Percentiles rank a stretch among this genome's conserved stretches.
These are phyloP conservation scores for Claviceps sp. DNA, from an alignment of 2,329 filamentous ascomycete species.

Conservation along the genomic window DNA sequence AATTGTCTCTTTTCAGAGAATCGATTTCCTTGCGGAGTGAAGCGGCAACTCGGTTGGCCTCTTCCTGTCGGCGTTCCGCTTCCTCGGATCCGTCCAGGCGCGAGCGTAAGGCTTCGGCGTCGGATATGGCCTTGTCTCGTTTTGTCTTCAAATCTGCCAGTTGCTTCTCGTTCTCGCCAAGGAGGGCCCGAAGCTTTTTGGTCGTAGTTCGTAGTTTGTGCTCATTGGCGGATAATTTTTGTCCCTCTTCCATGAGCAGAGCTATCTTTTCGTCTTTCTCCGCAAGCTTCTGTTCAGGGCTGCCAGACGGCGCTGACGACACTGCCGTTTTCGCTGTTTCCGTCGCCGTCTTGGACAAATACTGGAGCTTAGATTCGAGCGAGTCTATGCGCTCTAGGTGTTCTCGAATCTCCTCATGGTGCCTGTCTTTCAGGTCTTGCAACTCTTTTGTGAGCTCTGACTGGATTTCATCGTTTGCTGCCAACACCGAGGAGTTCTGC, in stretches of 20 bases:
- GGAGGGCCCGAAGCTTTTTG: constrained; percentile 61
- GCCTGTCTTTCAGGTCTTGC: constrained; percentile 19
- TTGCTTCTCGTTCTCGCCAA: constrained; percentile 52
- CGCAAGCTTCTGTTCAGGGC: constrained; percentile 63
- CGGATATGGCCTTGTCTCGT: constrained; percentile 43
- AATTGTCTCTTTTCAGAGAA: constrained; percentile 35
- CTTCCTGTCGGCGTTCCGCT: constrained; percentile 40
- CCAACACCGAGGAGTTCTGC: background rate
- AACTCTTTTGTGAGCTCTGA: constrained; percentile 10
- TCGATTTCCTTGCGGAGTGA: constrained; percentile 27
- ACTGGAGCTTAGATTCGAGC: constrained; percentile 80
- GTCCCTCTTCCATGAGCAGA: constrained; percentile 80
- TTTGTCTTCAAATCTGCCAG: constrained; percentile 44
- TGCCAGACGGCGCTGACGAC: constrained; percentile 47
- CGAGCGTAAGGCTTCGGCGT: constrained; percentile 32
- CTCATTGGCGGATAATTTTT: constrained; percentile 74
- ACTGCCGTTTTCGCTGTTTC: constrained; percentile 60
- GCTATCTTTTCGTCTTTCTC: constrained; percentile 89
- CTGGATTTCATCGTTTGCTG: background rate
- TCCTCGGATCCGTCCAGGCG: constrained; percentile 37
- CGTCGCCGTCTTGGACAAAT: constrained; percentile 67
- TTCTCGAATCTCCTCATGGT: constrained; percentile 70
- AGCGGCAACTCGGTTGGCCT: constrained; percentile 39
- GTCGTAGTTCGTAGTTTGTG: constrained; percentile 72
- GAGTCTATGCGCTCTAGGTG: constrained; percentile 87